Evolutionary conservation across 352 stramenopile species (phyloP), one percentile per base, ranked within the genome.

Genomic region (Pythium utonaiense): DNA sequence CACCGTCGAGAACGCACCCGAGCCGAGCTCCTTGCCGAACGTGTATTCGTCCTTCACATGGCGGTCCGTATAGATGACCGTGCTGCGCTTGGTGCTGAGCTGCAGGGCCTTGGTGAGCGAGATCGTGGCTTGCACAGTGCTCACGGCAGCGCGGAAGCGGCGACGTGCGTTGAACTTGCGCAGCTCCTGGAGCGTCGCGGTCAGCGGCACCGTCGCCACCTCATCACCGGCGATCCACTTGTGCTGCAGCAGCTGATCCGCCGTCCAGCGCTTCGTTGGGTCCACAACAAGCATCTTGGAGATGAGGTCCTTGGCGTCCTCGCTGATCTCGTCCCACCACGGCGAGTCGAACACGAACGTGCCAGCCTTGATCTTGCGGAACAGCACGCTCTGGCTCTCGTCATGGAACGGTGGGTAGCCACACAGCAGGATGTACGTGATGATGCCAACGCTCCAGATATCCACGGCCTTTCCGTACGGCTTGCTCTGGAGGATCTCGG

Each of bases 141-240:
- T 95, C n/a, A 98, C 83, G 5, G 91, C 91, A 30, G 88, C 89
- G 65, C 93, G 94, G 75, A 98, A 97, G 70, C 97, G 97, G 42
- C 93, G 83, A 44, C 93, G 95, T 25, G 89, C 93, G 69, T 97
- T 98, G 77, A 96, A 98, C 57, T 88, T 90, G 67, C 86, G 91
- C 64, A 98, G 77, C 62, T 97, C 75, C 36, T 80, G 65, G 62
- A 98, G 74, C 58, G 93, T 95, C 4, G 69, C 82, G 42, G 85
- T 93, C 50, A 98, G 73, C 58, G 83, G 77, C 58, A 96, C 80
- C 25, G 76, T 80, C 57, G 85, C 77, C 19, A 88, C 68, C 52
- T 83, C 50, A 34, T 77, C 53, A 54, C 79, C 80, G 57, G 78
- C 71, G 68, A 98, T 96, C 95, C 95, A 98, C 64, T 75, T 77